Evolutionary conservation across 2,329 filamentous ascomycete species (phyloP).

Genomic region (Exophiala viscosa): DNA sequence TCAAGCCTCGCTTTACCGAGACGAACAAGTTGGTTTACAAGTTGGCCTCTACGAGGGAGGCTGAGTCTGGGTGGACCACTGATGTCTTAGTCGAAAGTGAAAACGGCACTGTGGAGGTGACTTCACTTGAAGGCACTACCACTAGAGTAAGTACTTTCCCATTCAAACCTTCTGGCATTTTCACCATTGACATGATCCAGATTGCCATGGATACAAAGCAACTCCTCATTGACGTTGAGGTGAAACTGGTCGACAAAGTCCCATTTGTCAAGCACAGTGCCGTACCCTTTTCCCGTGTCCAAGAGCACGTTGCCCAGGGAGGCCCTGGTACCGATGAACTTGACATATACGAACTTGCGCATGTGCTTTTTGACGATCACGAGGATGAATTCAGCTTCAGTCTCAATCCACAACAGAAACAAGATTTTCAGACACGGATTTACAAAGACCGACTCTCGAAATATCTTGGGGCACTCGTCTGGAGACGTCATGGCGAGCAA

Average conservation of each 20-base stretch:
- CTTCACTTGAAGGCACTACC: constrained; percentile 14
- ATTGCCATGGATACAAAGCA: constrained; percentile 12
- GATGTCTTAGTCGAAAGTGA: constrained; percentile 4
- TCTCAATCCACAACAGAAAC: constrained; percentile 38
- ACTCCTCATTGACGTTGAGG: constrained; percentile 14
- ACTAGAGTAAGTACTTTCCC: constrained; percentile 1
- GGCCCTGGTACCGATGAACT: constrained; percentile 33
- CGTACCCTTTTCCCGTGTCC: constrained; percentile 32
- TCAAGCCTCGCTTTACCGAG: constrained; percentile 36
- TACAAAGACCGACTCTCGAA: constrained; percentile 47
- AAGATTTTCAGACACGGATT: constrained; percentile 42
- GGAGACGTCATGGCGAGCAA: constrained; percentile 64
- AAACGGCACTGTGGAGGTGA: constrained; percentile 3
- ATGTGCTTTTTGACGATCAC: constrained; percentile 70
- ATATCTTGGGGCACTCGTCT: constrained; percentile 41
- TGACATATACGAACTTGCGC: constrained; percentile 78
- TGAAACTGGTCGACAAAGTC: constrained; percentile 54
- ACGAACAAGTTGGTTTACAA: constrained; percentile 21
- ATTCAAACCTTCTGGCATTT: constrained; percentile 1
- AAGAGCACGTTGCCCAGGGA: constrained; percentile 27
- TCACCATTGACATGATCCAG: not conserved
- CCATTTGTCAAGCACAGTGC: constrained; percentile 47
- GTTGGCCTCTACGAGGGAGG: not conserved
- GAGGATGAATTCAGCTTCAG: constrained; percentile 44
- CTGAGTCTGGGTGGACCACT: constrained; percentile 6